Percentiles rank a stretch among this genome's conserved stretches.
These are phyloP conservation scores for Fraxinus latifolia DNA, from an alignment of 305 asterid genomes.

Conservation along the genomic window DNA sequence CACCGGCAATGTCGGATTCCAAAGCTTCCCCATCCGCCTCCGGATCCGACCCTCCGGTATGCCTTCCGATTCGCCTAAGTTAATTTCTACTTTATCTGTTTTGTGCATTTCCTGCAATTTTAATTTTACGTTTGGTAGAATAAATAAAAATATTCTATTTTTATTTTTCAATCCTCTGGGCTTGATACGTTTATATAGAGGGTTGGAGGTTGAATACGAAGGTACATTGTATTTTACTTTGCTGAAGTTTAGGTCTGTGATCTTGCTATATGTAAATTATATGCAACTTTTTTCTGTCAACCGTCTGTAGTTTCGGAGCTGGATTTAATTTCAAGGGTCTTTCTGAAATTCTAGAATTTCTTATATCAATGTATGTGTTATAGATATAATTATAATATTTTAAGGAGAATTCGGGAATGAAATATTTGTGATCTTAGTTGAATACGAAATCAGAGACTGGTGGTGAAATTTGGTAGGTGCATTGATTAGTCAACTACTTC, in stretches of 20 bases:
- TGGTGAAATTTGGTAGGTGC: constrained; percentile 21
- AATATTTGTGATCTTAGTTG: background rate
- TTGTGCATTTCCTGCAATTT: background rate
- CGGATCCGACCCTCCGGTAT: constrained; percentile 46
- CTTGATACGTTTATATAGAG: background rate
- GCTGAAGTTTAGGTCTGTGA: constrained; percentile 17
- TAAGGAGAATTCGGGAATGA: background rate
- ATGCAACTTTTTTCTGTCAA: constrained; percentile 11
- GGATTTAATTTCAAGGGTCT: background rate
- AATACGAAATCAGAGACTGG: background rate
- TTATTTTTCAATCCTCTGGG: background rate
- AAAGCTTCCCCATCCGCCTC: constrained; percentile 45
- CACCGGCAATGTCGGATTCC: constrained; percentile 72
- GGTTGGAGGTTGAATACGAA: constrained; percentile 27
- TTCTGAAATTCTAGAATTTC: background rate
- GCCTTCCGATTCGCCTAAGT: constrained; percentile 17
- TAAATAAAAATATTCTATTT: background rate
- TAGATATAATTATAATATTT: background rate
- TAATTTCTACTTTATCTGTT: constrained; percentile 30
- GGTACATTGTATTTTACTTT: constrained; percentile 32
- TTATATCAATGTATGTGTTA: constrained; percentile 1
- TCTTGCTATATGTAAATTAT: constrained; percentile 10
- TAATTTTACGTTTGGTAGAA: constrained; percentile 8
- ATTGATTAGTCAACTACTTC: background rate
- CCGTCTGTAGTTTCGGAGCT: constrained; percentile 1